Evolutionary conservation across 176 grass and related monocot species (phyloP).

Genomic region (Carex parvula): DNA sequence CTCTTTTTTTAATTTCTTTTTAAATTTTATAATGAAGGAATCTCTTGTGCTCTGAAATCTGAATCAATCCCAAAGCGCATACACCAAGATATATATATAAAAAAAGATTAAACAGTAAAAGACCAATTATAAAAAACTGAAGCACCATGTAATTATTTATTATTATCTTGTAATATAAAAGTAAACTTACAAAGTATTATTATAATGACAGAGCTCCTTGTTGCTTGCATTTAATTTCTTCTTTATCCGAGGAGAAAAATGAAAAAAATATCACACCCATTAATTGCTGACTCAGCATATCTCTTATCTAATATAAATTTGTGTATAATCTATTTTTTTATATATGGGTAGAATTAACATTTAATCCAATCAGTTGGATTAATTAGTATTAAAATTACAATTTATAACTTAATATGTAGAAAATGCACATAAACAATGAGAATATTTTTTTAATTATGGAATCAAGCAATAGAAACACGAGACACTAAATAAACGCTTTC

Average conservation of each 20-base stretch:
- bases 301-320: not conserved
- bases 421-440: not conserved
- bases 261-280: not conserved
- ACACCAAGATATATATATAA: not conserved
- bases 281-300: not conserved
- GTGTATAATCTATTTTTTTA: no score
- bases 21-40: not conserved
- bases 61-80: constrained; percentile 7
- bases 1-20: not conserved
- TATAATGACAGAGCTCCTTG: not conserved
- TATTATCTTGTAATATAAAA: constrained; percentile 10
- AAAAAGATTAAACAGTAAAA: not conserved
- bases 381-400: not conserved
- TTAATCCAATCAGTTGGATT: not conserved
- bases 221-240: not conserved
- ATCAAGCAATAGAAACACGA: no score
- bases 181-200: not conserved
- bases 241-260: not conserved
- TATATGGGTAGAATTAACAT: not conserved
- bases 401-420: not conserved
- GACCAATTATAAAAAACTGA: not conserved
- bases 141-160: constrained; percentile 7
- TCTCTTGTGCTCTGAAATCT: not conserved
- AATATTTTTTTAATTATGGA: no score
- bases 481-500: no score